These are phyloP conservation scores for Fusarium sp. DNA, from an alignment of 2,329 filamentous ascomycete species.

Conservation along the genomic window DNA sequence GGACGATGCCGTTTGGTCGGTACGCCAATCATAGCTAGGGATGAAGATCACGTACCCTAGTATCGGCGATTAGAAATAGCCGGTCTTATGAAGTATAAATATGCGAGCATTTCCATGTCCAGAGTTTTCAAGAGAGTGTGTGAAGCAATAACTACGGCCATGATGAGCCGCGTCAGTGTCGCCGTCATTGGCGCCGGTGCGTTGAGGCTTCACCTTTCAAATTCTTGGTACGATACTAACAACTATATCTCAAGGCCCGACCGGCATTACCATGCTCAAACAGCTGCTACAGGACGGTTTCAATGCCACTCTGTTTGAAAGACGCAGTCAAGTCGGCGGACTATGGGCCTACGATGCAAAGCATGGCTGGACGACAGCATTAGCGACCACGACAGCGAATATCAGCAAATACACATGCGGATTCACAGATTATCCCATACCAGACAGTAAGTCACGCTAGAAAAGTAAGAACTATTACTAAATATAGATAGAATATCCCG, in stretches of 20 bases:
- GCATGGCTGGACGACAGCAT: slow-evolving; percentile 15
- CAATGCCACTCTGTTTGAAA: slow-evolving; percentile 7
- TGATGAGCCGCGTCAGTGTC: slow-evolving; percentile 3
- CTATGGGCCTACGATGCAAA: slow-evolving; percentile 19
- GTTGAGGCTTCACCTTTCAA: background rate
- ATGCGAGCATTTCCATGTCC: background rate
- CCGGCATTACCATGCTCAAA: slow-evolving; percentile 31
- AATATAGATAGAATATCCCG: background rate
- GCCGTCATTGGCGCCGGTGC: slow-evolving; percentile 3
- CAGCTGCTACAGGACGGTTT: slow-evolving; percentile 26
- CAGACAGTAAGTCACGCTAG: background rate
- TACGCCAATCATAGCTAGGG: background rate
- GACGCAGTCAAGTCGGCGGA: slow-evolving; percentile 7
- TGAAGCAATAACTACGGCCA: background rate
- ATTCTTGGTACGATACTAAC: accelerated
- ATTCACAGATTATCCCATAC: slow-evolving; percentile 27
- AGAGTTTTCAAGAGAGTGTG: accelerated
- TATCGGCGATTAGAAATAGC: background rate
- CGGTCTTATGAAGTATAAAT: background rate
- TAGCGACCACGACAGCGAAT: slow-evolving; percentile 1
- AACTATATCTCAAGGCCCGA: background rate
- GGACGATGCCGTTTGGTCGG: background rate
- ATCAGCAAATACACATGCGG: slow-evolving; percentile 35
- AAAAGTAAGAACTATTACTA: accelerated
- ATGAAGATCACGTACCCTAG: background rate